Evolutionary conservation across 208 protist species (phyloP), one percentile per base, ranked within the genome.

Genomic region (Trypanosoma scelopori): DNA sequence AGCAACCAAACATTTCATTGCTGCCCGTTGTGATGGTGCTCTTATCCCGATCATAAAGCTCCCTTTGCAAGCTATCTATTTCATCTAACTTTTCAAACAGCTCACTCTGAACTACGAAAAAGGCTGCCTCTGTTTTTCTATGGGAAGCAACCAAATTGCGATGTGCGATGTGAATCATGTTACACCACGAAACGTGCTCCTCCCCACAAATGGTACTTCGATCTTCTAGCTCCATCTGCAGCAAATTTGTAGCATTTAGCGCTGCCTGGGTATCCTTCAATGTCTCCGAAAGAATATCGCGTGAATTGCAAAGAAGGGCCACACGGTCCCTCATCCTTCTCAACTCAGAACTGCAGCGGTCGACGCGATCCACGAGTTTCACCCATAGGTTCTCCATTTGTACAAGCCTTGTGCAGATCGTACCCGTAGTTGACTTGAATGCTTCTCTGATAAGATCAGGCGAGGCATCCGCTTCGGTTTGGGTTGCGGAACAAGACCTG

Each of bases 31-130:
- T 59, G 22, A 25, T 30, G 30, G 47, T 49, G n/a, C 4, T 50
- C 28, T 57, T 50, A 22, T 49, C 28, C 28, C 46, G 27, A 25
- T 48, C 25, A 39, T 11, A 46, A 48, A 66, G 27, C 22, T 57
- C 30, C 47, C 37, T 47, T 30, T 57, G 37, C 20, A 69, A 51
- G 53, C 11, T 16, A 37, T 69, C 45, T 69, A 58, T 69, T 11
- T 69, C 39, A 69, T 61, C 56, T 30, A 53, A 45, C 27, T 65
- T 65, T 27, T 55, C 53, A 37, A 64, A 37, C 42, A 55, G 58
- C 22, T 71, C 57, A 65, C 30, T 47, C 46, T 35, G 53, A 45
- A 20, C 35, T 1, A 49, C 28, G 15, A 43, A 43, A 65, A 63
- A 45, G 16, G 39, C n/a, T 37, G 0, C n/a, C 23, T 57, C 47